phyloP scores from a whole-genome alignment of 2,329 filamentous ascomycete species.

The Penicillium sp. region DNA sequence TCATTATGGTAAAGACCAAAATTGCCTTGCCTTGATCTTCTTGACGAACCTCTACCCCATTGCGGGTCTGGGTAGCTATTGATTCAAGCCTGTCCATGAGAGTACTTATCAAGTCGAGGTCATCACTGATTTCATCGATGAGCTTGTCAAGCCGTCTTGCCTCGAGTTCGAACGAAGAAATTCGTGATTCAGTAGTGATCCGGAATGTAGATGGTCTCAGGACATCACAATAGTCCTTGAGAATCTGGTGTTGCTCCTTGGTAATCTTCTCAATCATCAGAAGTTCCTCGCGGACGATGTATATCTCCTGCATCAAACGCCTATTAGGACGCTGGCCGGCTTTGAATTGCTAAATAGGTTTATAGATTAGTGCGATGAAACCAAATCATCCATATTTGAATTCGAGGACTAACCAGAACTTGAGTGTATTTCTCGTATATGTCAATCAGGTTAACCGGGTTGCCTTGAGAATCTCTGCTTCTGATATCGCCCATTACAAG shows the following conservation, averaged over 20 bases:
- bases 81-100: not conserved
- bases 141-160: not conserved
- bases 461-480: not conserved
- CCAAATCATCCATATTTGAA: too few relatives aligned
- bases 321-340: constrained; percentile 3
- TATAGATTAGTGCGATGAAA: too few relatives aligned
- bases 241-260: not conserved
- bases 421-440: constrained; percentile 1
- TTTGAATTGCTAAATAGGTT: constrained; percentile 4
- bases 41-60: not conserved
- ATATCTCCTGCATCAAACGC: constrained; percentile 8
- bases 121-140: not conserved
- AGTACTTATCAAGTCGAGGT: not conserved
- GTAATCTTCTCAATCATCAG: not conserved
- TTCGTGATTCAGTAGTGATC: not conserved
- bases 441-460: not conserved
- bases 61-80: not conserved
- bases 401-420: not conserved
- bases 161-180: not conserved
- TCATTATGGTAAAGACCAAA: constrained; percentile 33
- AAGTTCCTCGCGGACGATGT: constrained; percentile 2
- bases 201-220: not conserved
- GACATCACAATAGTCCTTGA: not conserved
- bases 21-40: constrained; percentile 22
- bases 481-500: constrained; percentile 2